These are phyloP conservation scores for Prunus dulcis DNA, from an alignment of 306 rosid genomes.

Conservation along the genomic window DNA sequence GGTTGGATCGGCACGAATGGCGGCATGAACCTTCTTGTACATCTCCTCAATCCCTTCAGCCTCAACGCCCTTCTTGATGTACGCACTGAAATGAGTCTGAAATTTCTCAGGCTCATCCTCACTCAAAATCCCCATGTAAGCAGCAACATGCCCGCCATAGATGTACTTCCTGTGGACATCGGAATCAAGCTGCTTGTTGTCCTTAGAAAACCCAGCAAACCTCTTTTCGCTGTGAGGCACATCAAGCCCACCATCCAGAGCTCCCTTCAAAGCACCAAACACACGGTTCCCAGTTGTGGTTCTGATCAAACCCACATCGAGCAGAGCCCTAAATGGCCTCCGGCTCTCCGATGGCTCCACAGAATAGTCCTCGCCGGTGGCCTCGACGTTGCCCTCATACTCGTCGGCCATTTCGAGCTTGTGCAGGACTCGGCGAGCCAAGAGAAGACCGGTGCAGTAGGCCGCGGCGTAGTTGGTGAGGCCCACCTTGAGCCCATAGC, in stretches of 20 bases:
- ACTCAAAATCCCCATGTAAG: slow-evolving; percentile 48
- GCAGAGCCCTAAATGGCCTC: slow-evolving; percentile 64
- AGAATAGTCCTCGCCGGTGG: slow-evolving; percentile 56
- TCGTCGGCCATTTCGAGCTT: slow-evolving; percentile 43
- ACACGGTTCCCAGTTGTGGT: slow-evolving; percentile 64
- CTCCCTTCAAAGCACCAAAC: slow-evolving; percentile 64
- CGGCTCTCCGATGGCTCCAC: slow-evolving; percentile 56
- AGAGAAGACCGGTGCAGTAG: slow-evolving; percentile 47
- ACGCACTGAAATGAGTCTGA: slow-evolving; percentile 62
- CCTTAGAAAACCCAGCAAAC: slow-evolving; percentile 65
- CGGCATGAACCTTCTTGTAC: slow-evolving; percentile 72
- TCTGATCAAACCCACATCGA: slow-evolving; percentile 52
- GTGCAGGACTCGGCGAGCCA: slow-evolving; percentile 45
- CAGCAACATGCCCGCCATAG: slow-evolving; percentile 62
- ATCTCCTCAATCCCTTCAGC: slow-evolving; percentile 51
- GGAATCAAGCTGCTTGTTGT: slow-evolving; percentile 50
- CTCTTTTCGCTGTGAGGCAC: slow-evolving; percentile 72
- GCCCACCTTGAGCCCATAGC: slow-evolving; percentile 61
- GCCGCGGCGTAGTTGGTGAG: slow-evolving; percentile 79
- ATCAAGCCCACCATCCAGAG: slow-evolving; percentile 71
- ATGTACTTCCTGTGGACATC: slow-evolving; percentile 72
- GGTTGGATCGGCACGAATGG: slow-evolving; percentile 60
- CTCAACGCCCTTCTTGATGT: slow-evolving; percentile 52
- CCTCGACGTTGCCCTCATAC: slow-evolving; percentile 26
- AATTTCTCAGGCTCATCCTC: slow-evolving; percentile 79